Base-by-base conservation (phyloP, 176 grass and related monocot genomes). In the Phyllostachys edulis region DNA sequence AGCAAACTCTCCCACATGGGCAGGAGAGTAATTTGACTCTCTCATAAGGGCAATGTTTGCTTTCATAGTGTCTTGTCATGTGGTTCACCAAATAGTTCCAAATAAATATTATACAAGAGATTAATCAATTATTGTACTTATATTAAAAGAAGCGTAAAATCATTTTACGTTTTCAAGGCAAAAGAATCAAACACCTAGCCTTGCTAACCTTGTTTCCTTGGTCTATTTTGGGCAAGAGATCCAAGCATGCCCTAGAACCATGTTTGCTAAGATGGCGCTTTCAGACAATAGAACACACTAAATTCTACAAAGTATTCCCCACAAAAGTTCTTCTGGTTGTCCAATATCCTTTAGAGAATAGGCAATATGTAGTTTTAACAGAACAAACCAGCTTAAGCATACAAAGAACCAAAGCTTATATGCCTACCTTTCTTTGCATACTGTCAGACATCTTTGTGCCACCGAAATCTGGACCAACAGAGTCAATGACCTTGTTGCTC, bases 391-490 rank as follows among this genome's bases (percentile, higher is more conserved):
- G 9, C 39, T 4, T 50, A 82, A 67, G 5, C 17, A 55, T 46
- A 83, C 59, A 82, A 78, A 82, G 17, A 76, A 64, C 8, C 15
- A 1, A 41, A 73, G 34, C 29, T 74, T 79, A 2, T 24, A 67
- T 66, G 44, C 80, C 6, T 91, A 99, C 97, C 93, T 99, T 99
- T 85, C 97, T 88, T 85, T 99, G 97, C 63, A 80, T 96, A 81
- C 89, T 94, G 61, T 99, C 97, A 57, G 93, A 92, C 97, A 99
- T 99, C 85, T 93, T 99, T 90, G 57, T 62, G 51, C 75, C 72
- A 16, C 78, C 44, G 5, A 76, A 87, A 45, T 80, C 87, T 44
- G 94, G 66, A 21, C 71, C 78, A 21, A 80, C 40, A 74, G 88
- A 82, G 7, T 84, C 89, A 23, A 70, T 49, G 38, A 49, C 79